Base-by-base conservation (phyloP, 2,329 filamentous ascomycete species). In the Cladophialophora immunda region DNA sequence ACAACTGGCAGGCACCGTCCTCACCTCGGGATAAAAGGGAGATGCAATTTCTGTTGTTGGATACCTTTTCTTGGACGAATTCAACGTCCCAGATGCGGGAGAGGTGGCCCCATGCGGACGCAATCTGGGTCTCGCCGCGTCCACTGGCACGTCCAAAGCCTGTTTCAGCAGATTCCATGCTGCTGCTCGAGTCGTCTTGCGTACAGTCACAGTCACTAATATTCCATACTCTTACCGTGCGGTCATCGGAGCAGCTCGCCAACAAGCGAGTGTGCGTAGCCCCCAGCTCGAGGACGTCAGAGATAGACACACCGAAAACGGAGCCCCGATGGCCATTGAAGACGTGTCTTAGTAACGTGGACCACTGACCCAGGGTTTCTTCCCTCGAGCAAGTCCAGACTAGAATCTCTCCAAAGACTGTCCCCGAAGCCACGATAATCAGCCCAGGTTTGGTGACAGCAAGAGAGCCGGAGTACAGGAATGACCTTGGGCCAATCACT, bases 201-300 rank as follows among this genome's bases (percentile, higher is more conserved):
- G 32, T 34, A 78, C 81, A 70, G 81, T 82, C 82, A 34, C 72
- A 81, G 64, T 88, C 84, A 0, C 89, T 89, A 7, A 97, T 87
- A 75, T 97, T 88, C 94, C 95, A 98, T 1, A 98, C 80, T 15
- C 92, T 86, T 25, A 99, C 88, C 0, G 93, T 97, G 58, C 95
- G 86, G 78, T 99, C 95, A 75, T 99, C 95, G 75, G 94, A 98
- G 76, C 95, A 99, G 73, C 92, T 97, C 15, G 90, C 92, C 36
- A 99, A 83, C n/a, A 97, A 78, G 59, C 91, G 84, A 29, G 82
- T 80, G 22, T 76, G 76, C 6, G 74, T 75, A 0, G 80, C 81
- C 17, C 68, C 72, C 15, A 79, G 71, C 6, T 69, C 68, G 22
- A 90, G 77, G 71, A 80, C 75, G 0, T 85, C 81, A 0, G 93